A percentile compares a stretch with the other conserved stretches of the same genome.
These are phyloP conservation scores for Cyphellophora attinorum DNA, from an alignment of 2,329 filamentous ascomycete genomes.

Conservation along the genomic window DNA sequence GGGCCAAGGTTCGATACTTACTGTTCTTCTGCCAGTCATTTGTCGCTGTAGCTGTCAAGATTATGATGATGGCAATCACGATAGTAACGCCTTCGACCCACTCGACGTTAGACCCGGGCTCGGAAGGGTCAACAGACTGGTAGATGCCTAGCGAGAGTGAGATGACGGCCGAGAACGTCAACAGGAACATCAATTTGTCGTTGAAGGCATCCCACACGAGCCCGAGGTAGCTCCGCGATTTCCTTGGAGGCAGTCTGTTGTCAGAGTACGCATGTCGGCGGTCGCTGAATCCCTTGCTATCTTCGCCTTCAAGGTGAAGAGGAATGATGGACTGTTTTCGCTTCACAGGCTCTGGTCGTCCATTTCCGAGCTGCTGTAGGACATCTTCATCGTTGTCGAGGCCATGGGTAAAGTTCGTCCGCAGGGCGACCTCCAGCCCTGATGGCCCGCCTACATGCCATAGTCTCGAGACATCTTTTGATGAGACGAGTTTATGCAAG, in stretches of 20 bases:
- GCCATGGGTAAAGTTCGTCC: slow-evolving; percentile 53
- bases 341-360: not conserved
- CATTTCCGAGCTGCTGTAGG: slow-evolving; percentile 33
- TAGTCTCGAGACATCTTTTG: slow-evolving; percentile 65
- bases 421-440: slow-evolving; percentile 63
- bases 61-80: slow-evolving; percentile 59
- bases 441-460: slow-evolving; percentile 61
- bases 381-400: slow-evolving; percentile 58
- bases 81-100: slow-evolving; percentile 69
- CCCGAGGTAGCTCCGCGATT: slow-evolving; percentile 53
- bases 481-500: not conserved
- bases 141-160: slow-evolving; percentile 62
- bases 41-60: slow-evolving; percentile 58
- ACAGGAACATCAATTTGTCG: slow-evolving; percentile 61
- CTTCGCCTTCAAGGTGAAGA: slow-evolving; percentile 11
- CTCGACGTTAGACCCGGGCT: slow-evolving; percentile 42
- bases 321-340: not conserved
- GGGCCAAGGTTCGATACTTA: too few species aligned
- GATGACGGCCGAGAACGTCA: slow-evolving; percentile 56
- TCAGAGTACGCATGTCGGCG: slow-evolving; percentile 59
- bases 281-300: slow-evolving; percentile 31
- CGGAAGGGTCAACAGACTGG: slow-evolving; percentile 19
- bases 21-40: slow-evolving; percentile 68
- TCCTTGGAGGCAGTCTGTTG: slow-evolving; percentile 53
- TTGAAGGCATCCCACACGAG: slow-evolving; percentile 67